These are phyloP conservation scores for Sapria himalayana DNA, from an alignment of 345 rosid species.

Conservation along the genomic window DNA sequence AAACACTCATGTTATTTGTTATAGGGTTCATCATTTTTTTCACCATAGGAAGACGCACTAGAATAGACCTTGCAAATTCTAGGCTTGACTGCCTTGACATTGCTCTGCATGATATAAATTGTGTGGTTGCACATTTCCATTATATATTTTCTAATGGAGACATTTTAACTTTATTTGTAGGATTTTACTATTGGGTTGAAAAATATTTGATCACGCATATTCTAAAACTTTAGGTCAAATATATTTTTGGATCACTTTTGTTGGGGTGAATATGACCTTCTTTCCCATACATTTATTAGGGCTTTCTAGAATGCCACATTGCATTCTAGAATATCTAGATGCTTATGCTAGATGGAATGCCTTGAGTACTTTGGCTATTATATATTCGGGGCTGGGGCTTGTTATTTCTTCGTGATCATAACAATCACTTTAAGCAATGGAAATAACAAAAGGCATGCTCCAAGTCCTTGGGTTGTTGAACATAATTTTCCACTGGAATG, in stretches of 20 bases:
- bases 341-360: background rate
- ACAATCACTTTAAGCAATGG: too few relatives aligned
- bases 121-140: background rate
- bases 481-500: too few relatives aligned
- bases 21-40: background rate
- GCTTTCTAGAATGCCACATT: background rate
- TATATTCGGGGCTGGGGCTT: too few relatives aligned
- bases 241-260: conserved; percentile 3
- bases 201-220: background rate
- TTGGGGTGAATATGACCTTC: background rate
- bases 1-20: background rate
- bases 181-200: background rate
- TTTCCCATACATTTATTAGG: background rate
- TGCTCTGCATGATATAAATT: background rate
- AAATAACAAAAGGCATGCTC: too few relatives aligned
- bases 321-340: background rate
- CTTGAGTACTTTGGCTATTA: background rate
- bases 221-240: conserved; percentile 3
- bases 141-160: background rate
- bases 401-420: too few relatives aligned
- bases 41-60: background rate
- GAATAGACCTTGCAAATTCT: background rate
- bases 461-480: too few relatives aligned
- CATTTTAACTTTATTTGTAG: background rate
- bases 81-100: too few relatives aligned